Percentiles rank a stretch among this genome's conserved stretches.
Evolutionary conservation across 352 stramenopile species (phyloP).

Genomic region (Peronospora destructor): DNA sequence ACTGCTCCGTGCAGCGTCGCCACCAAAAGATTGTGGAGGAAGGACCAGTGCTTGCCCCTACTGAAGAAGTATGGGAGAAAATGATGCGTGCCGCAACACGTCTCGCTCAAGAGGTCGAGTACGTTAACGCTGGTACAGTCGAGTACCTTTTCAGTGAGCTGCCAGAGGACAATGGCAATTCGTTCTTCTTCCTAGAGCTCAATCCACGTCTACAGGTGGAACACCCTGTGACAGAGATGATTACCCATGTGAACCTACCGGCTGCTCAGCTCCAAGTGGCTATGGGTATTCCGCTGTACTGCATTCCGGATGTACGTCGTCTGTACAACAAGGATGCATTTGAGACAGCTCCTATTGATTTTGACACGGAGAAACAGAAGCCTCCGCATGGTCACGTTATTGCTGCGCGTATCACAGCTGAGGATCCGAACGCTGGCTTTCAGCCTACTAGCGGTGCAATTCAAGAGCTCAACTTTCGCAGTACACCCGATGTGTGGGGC

Average conservation of each 20-base stretch:
- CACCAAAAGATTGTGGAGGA: conserved; percentile 99
- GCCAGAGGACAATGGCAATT: conserved; percentile 82
- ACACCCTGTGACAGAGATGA: conserved; percentile 99
- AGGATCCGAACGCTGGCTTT: conserved; percentile 99
- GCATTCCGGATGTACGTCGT: conserved; percentile 96
- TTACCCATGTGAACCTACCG: conserved; percentile 96
- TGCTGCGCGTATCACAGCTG: conserved; percentile 97
- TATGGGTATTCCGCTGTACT: conserved; percentile 98
- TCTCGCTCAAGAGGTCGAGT: conserved; percentile 97
- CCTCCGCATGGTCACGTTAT: conserved; percentile 94
- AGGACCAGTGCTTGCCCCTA: conserved; percentile 90
- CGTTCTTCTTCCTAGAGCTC: conserved; percentile 99
- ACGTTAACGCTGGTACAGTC: conserved; percentile 98
- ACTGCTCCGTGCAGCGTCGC: conserved; percentile 98
- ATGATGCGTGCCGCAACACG: conserved; percentile 98
- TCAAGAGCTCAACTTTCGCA: conserved; percentile 99
- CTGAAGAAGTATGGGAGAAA: conserved; percentile 91
- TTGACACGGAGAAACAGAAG: conserved; percentile 82
- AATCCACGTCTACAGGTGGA: conserved; percentile 99
- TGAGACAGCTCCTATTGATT: conserved; percentile 92
- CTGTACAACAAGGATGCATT: conserved; percentile 95
- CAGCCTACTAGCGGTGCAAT: conserved; percentile 96
- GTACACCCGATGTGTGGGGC: conserved; percentile 98
- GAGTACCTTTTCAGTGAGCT: conserved; percentile 99
- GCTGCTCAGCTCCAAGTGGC: conserved; percentile 96